Percentiles rank a stretch among this genome's conserved stretches.
Evolutionary conservation across 1,284 basidiomycete genomes (phyloP).

Genomic region (Termitomyces sp.): DNA sequence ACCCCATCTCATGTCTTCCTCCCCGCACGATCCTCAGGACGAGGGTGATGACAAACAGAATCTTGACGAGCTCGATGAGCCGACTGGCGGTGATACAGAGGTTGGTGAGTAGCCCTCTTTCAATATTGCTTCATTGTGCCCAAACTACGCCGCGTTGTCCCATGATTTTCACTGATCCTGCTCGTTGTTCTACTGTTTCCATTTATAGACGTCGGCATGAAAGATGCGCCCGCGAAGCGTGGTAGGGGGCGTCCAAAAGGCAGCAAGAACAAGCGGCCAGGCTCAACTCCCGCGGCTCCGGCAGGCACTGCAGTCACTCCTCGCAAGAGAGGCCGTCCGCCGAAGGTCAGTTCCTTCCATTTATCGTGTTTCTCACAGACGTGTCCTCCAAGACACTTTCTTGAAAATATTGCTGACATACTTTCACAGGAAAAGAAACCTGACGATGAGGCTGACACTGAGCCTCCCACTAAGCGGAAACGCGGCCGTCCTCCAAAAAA

Average conservation of each 20-base stretch:
- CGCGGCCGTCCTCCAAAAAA: slow-evolving; percentile 72
- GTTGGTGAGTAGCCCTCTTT: slow-evolving; percentile 27
- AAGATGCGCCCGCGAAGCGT: slow-evolving; percentile 46
- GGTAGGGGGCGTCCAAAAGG: slow-evolving; percentile 76
- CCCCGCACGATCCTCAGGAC: slow-evolving; percentile 33
- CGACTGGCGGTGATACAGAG: slow-evolving; percentile 32
- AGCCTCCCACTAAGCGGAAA: slow-evolving; percentile 57
- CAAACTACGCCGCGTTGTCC: slow-evolving; percentile 8
- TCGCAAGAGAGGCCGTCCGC: slow-evolving; percentile 71
- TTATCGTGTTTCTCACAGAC: slow-evolving; percentile 13
- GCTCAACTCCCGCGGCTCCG: slow-evolving; percentile 33
- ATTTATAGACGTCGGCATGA: slow-evolving; percentile 20
- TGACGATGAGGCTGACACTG: slow-evolving; percentile 38
- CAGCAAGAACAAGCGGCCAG: slow-evolving; percentile 74
- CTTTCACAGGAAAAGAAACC: slow-evolving; percentile 47
- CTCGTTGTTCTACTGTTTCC: slow-evolving; percentile 14
- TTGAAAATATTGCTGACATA: slow-evolving; percentile 17
- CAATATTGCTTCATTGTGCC: not conserved
- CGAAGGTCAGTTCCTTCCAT: slow-evolving; percentile 50
- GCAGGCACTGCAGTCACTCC: slow-evolving; percentile 30
- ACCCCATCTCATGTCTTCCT: slow-evolving; percentile 33
- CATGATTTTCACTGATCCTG: slow-evolving; percentile 20
- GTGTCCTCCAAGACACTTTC: slow-evolving; percentile 22
- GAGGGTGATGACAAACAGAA: slow-evolving; percentile 33
- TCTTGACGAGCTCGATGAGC: slow-evolving; percentile 38